These are phyloP conservation scores for Paramecium octaurelia DNA, from an alignment of 73 alveolate genomes.

Conservation along the genomic window DNA sequence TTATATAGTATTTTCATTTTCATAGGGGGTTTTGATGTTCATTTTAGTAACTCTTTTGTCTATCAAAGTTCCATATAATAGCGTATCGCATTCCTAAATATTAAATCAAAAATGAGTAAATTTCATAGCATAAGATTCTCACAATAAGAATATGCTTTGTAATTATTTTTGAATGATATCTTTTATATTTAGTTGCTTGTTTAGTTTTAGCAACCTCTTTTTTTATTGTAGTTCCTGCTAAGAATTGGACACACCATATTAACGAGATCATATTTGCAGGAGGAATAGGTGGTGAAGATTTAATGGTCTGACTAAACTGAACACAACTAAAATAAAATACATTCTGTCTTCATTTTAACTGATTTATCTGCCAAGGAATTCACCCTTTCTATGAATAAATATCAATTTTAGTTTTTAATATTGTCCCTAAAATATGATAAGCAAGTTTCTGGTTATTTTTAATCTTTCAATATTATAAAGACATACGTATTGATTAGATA, in stretches of 20 bases:
- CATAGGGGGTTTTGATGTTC: too few relatives aligned
- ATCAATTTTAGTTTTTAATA: conserved; percentile 20
- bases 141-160: conserved; percentile 44
- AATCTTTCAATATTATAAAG: neutral
- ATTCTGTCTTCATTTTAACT: conserved; percentile 53
- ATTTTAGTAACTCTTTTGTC: too few relatives aligned
- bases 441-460: conserved; percentile 45
- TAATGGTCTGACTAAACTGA: neutral
- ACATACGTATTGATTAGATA: too few relatives aligned
- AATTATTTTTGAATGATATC: conserved; percentile 55
- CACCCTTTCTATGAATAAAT: conserved; percentile 62
- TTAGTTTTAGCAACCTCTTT: conserved; percentile 65
- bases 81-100: conserved; percentile 63
- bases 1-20: too few relatives aligned
- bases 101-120: neutral
- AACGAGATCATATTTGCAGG: conserved; percentile 35
- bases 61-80: conserved; percentile 83
- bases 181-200: conserved; percentile 39
- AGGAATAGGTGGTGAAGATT: neutral
- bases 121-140: conserved; percentile 64
- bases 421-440: conserved; percentile 65
- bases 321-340: conserved; percentile 23
- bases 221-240: conserved; percentile 56
- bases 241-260: conserved; percentile 75
- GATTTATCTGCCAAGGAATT: conserved; percentile 58